Conservation (phyloP, 75 land plant species). For the Picea glauca region DNA sequence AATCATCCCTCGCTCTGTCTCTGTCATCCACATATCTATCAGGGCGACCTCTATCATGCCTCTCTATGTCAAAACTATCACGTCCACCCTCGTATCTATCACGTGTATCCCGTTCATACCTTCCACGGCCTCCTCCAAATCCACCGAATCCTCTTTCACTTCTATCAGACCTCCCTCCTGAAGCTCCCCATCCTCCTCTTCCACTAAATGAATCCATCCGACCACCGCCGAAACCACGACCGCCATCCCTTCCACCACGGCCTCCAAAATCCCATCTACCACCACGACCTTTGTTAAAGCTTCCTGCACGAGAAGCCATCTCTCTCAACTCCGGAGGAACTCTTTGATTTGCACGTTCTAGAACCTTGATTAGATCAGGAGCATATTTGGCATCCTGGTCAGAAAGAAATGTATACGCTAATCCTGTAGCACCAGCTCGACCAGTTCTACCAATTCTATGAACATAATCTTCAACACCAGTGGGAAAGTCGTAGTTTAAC, state of each 20-base stretch:
- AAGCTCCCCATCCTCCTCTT: conserved; percentile 29
- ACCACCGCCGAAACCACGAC: conserved; percentile 24
- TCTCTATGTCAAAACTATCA: conserved; percentile 17
- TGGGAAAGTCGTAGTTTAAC: conserved; percentile 91
- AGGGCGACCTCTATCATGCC: background rate
- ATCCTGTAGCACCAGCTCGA: conserved; percentile 89
- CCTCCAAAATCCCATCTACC: conserved; percentile 35
- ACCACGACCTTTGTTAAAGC: conserved; percentile 34
- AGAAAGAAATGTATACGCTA: conserved; percentile 72
- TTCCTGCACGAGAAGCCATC: conserved; percentile 48
- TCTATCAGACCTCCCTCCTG: conserved; percentile 17
- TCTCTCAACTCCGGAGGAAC: conserved; percentile 74
- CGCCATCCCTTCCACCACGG: conserved; percentile 30
- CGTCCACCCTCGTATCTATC: background rate
- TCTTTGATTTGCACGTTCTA: conserved; percentile 82
- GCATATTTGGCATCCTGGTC: conserved; percentile 91
- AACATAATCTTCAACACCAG: conserved; percentile 92
- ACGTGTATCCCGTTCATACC: conserved; percentile 11
- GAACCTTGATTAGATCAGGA: conserved; percentile 74
- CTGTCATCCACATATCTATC: conserved; percentile 27
- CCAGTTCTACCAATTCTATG: conserved; percentile 95
- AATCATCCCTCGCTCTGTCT: conserved; percentile 11
- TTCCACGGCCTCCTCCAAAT: conserved; percentile 12
- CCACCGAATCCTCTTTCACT: conserved; percentile 10
- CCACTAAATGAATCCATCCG: conserved; percentile 18